Base-by-base conservation (phyloP, 140 eudicot genomes). In the Flaveria floridana region DNA sequence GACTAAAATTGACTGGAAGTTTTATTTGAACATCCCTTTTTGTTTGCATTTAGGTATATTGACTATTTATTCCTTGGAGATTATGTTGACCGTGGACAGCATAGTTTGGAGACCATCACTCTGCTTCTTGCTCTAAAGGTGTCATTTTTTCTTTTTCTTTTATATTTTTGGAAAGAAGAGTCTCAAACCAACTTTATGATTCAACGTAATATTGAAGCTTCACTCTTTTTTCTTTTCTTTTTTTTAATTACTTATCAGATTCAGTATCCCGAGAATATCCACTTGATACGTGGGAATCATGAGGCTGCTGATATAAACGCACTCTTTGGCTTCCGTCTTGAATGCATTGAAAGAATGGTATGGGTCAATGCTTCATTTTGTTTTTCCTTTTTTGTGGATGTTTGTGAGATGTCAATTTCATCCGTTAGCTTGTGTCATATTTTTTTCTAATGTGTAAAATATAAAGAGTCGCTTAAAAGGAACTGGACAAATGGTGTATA, bases 331-430 rank as follows among this genome's bases (percentile, higher is more conserved):
- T 94, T 91, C 76, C 99, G 99, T 82, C 84, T 85, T 68, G 99
- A 94, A 79, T 94, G 99, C 84, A 84, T 94, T 61, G 99, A 90
- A 82, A 90, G 99, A 82, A 88, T 94, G 99, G 99, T 94, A 94
- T 20, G 66, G 44, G 15, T 67, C 25, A 3, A 30, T 25, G 50
- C 55, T 6, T 57, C 19, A n/a, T 1, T 73, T 3, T 65, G 37
- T 10, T 20, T 20, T 53, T 71, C 25, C 48, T 25, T n/a, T 2
- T 34, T 53, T 44, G 65, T 18, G 56, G 25, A 72, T 23, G 75
- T 42, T 66, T 46, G 11, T n/a, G 13, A 19, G 26, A 71, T 25
- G 30, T 55, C 21, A 53, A 53, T 30, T 53, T 52, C 14, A 71
- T 62, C 18, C n/a, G 6, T 53, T 34, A n/a, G n/a, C 71, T 21